phyloP scores from a whole-genome alignment of 805 yeast species.

The Myxozyma neotropica region DNA sequence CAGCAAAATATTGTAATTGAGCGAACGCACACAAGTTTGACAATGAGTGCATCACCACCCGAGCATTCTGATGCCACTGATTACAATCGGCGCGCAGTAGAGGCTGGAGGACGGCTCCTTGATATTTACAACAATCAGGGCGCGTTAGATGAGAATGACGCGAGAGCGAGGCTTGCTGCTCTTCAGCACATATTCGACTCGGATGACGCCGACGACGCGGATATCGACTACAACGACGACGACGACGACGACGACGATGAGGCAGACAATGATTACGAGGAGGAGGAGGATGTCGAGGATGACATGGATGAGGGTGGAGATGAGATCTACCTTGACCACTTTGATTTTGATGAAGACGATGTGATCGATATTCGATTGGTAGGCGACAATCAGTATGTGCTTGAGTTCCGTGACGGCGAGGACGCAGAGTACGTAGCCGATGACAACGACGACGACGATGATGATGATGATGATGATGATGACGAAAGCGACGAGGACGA shows the following conservation, averaged over 20 bases:
- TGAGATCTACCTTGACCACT: slow-evolving; percentile 10
- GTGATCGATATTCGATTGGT: neutral
- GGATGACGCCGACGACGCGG: neutral
- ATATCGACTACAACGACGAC: slow-evolving; percentile 13
- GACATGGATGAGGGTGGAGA: slow-evolving; percentile 20
- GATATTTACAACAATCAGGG: neutral
- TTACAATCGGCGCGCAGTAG: neutral
- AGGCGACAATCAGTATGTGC: neutral
- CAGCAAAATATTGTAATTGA: neutral
- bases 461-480: slow-evolving; percentile 15
- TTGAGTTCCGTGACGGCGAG: slow-evolving; percentile 7
- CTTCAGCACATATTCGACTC: slow-evolving; percentile 6
- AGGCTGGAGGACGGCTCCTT: neutral
- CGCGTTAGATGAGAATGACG: neutral
- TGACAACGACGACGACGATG: slow-evolving; percentile 14
- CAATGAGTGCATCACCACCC: no score
- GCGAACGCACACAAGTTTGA: neutral
- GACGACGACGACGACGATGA: slow-evolving; percentile 17
- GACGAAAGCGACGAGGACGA: slow-evolving; percentile 16
- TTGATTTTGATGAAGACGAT: slow-evolving; percentile 23
- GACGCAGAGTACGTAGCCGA: slow-evolving; percentile 22
- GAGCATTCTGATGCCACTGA: neutral
- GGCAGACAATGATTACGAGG: slow-evolving; percentile 8
- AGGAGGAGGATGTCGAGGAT: slow-evolving; percentile 12
- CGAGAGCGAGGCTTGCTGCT: neutral